Evolutionary conservation across 2,329 filamentous ascomycete species (phyloP), one percentile per base, ranked within the genome.

Genomic region (Hypoxylon sp.): DNA sequence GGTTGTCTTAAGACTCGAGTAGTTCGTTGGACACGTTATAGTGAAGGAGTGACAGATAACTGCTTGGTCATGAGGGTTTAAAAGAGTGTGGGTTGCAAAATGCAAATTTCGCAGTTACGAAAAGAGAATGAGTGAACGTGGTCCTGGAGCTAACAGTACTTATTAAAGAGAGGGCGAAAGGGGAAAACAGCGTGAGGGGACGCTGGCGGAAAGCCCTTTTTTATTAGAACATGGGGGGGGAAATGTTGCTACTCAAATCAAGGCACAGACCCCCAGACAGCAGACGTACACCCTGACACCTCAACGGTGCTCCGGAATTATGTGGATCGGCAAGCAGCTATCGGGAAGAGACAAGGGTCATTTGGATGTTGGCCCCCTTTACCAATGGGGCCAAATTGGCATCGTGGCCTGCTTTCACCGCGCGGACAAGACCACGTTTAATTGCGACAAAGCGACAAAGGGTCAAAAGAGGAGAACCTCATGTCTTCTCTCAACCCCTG

Each of bases 321-420:
- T 69, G 69, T 69, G 65, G 70, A 71, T 71, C 68, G 67, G 56
- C 70, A 64, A 64, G 65, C 65, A 62, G 64, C 48, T 62, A 54
- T 62, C 58, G 52, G 58, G 58, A 48, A 59, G 58, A 58, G 62
- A 62, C 65, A 67, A 57, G 65, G 65, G 43, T 57, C 20, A 28
- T 53, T 54, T 34, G 61, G 43, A 64, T 51, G 43, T 26, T n/a
- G 53, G 56, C 56, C 53, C 57, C 34, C 28, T 41, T 34, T 15
- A 19, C 37, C n/a, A 13, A 41, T 19, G 37, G n/a, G 8, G 4
- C 37, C 37, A 41, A 34, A 41, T 19, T 17, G n/a, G n/a, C 37
- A 41, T 41, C n/a, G 24, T 54, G 20, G 56, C 28, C 28, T 53
- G 30, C 24, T 52, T 55, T 55, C 39, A 63, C 26, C 15, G 37